Percentiles rank a stretch among this genome's conserved stretches.
Conservation (phyloP, 2,329 filamentous ascomycete species). For the Diaporthe humulicola region DNA sequence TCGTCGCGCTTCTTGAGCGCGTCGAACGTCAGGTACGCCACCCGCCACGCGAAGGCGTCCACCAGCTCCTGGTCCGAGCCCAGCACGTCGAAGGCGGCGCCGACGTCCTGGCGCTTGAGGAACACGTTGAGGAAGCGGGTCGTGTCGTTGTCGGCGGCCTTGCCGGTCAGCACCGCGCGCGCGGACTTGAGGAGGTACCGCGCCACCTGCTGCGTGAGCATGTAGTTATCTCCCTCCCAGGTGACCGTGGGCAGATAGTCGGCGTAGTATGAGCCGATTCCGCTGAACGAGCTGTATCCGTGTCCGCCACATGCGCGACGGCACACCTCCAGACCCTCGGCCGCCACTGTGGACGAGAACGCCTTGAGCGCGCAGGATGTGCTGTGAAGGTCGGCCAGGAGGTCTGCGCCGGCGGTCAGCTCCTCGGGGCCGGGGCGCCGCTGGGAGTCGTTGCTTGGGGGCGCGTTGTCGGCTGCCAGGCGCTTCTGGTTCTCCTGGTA, state of each 20-base stretch:
- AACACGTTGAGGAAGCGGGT: slow-evolving; percentile 75
- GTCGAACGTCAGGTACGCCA: slow-evolving; percentile 81
- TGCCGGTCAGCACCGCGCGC: slow-evolving; percentile 75
- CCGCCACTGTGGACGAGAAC: slow-evolving; percentile 77
- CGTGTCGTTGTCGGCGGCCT: slow-evolving; percentile 74
- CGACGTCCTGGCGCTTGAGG: slow-evolving; percentile 75
- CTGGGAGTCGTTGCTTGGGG: slow-evolving; percentile 47
- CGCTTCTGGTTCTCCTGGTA: slow-evolving; percentile 80
- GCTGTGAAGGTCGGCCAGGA: slow-evolving; percentile 81
- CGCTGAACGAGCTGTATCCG: slow-evolving; percentile 80
- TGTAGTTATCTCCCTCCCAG: slow-evolving; percentile 87
- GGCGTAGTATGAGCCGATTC: slow-evolving; percentile 81
- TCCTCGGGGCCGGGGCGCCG: slow-evolving; percentile 78
- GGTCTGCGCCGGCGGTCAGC: slow-evolving; percentile 73
- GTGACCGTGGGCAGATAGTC: slow-evolving; percentile 80
- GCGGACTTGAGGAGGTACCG: slow-evolving; percentile 83
- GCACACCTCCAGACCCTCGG: slow-evolving; percentile 81
- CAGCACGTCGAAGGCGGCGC: slow-evolving; percentile 82
- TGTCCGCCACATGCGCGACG: slow-evolving; percentile 83
- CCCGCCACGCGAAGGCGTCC: slow-evolving; percentile 81
- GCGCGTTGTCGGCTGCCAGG: slow-evolving; percentile 62
- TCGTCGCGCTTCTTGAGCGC: slow-evolving; percentile 80
- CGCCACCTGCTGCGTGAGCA: slow-evolving; percentile 84
- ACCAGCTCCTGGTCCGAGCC: slow-evolving; percentile 78
- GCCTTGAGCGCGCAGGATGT: slow-evolving; percentile 84